Percentiles rank a stretch among this genome's conserved stretches.
These are phyloP conservation scores for Agrostemma githago DNA, from an alignment of 148 eudicot genomes.

Conservation along the genomic window DNA sequence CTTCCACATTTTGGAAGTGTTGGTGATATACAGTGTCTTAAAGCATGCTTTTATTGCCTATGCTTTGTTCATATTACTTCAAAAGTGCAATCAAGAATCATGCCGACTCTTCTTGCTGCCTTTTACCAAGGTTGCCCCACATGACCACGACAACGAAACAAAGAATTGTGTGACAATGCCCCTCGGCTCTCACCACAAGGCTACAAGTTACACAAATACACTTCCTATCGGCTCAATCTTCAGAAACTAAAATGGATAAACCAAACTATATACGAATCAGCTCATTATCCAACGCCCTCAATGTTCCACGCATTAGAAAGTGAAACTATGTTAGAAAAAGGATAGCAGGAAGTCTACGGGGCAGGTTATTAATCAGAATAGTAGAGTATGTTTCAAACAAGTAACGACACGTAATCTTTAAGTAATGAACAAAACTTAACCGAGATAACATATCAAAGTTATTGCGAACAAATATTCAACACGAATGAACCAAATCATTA, in stretches of 20 bases:
- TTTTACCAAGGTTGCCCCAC: neutral
- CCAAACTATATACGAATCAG: neutral
- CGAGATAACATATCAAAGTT: neutral
- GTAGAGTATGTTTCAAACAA: neutral
- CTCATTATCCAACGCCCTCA: neutral
- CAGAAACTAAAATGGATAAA: neutral
- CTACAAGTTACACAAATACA: no score
- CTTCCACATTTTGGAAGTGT: neutral
- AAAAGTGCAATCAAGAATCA: conserved; percentile 1
- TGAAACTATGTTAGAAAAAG: neutral
- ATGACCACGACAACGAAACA: neutral
- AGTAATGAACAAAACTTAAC: neutral
- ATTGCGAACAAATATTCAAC: neutral
- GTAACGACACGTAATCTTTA: neutral
- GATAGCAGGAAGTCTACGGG: neutral
- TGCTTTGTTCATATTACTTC: neutral
- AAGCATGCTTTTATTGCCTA: neutral
- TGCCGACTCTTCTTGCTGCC: neutral
- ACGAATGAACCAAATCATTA: neutral
- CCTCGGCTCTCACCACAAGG: neutral
- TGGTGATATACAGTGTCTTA: neutral
- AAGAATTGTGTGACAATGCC: neutral
- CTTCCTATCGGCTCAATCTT: neutral
- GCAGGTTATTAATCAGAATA: neutral
- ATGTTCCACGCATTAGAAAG: no score